phyloP scores from a whole-genome alignment of 139 green algal species.

The Nannochloris sp. region DNA sequence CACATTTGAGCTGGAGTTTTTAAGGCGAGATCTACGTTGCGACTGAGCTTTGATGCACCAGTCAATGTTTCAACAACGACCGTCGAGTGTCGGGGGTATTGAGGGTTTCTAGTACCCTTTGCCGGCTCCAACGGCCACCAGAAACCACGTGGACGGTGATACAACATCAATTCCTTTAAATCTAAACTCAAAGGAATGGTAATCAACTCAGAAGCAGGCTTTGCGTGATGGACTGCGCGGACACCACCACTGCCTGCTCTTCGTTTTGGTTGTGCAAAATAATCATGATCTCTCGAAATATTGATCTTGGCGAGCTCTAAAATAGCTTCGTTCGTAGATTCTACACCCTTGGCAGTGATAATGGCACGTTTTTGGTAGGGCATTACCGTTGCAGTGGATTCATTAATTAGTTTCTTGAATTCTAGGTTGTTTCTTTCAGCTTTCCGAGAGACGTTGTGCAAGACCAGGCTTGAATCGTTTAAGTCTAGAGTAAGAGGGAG shows the following conservation, averaged over 20 bases:
- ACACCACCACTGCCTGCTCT: constrained; percentile 3
- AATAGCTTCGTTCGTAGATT: background rate
- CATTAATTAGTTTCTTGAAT: too few relatives aligned
- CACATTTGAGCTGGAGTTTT: background rate
- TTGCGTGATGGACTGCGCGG: constrained; percentile 9
- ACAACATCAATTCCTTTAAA: background rate
- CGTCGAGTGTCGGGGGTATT: too few relatives aligned
- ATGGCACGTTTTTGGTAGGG: background rate
- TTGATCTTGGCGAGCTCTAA: constrained; percentile 22
- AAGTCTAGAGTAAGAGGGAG: too few relatives aligned
- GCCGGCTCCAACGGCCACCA: constrained; percentile 19
- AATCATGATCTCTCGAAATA: constrained; percentile 15
- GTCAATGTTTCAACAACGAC: too few relatives aligned
- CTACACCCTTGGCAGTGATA: background rate
- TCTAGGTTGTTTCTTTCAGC: too few relatives aligned
- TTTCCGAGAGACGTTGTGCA: constrained; percentile 13
- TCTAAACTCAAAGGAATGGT: constrained; percentile 14
- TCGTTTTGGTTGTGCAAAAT: constrained; percentile 4
- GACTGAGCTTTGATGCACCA: too few relatives aligned
- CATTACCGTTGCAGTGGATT: background rate
- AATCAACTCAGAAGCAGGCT: constrained; percentile 12
- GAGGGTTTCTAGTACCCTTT: too few relatives aligned
- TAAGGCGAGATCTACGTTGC: too few relatives aligned
- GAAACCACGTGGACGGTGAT: constrained; percentile 16
- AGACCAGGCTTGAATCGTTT: constrained; percentile 23